These are phyloP conservation scores for Phytophthora kernoviae DNA, from an alignment of 352 stramenopile genomes.

Conservation along the genomic window DNA sequence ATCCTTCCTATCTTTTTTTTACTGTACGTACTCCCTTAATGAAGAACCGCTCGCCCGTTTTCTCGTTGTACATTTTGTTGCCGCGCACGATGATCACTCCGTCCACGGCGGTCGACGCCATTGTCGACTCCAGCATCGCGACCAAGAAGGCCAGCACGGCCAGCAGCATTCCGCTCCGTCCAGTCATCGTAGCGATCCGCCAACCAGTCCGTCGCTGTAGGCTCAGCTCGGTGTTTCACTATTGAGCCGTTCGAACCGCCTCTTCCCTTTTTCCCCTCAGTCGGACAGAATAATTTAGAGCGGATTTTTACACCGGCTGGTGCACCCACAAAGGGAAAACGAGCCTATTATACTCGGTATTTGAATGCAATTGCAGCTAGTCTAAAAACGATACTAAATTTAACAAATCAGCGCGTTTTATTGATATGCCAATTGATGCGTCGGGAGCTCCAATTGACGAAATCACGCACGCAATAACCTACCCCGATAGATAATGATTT, in stretches of 20 bases:
- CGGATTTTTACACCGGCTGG: slow-evolving; percentile 21
- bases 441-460: slow-evolving; percentile 18
- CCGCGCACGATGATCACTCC: slow-evolving; percentile 78
- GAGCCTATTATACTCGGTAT: too few relatives aligned
- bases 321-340: slow-evolving; percentile 24
- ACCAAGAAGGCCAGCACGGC: slow-evolving; percentile 18
- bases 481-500: slow-evolving; percentile 8
- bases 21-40: slow-evolving; percentile 77
- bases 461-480: slow-evolving; percentile 5
- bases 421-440: slow-evolving; percentile 8
- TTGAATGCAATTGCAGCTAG: too few relatives aligned
- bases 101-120: slow-evolving; percentile 29
- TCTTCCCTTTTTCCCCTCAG: slow-evolving; percentile 6
- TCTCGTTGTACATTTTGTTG: slow-evolving; percentile 89
- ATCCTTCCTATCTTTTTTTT: slow-evolving; percentile 18
- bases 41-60: slow-evolving; percentile 84
- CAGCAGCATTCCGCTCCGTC: slow-evolving; percentile 29
- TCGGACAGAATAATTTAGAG: slow-evolving; percentile 20
- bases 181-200: slow-evolving; percentile 10
- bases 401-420: not conserved
- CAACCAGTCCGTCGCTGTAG: slow-evolving; percentile 18
- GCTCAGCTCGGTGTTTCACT: slow-evolving; percentile 19
- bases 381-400: not conserved
- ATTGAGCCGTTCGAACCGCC: slow-evolving; percentile 7
- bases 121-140: slow-evolving; percentile 17